Evolutionary conservation across 2,329 filamentous ascomycete species (phyloP), one percentile per base, ranked within the genome.

Genomic region (Ophiobolus disseminans): DNA sequence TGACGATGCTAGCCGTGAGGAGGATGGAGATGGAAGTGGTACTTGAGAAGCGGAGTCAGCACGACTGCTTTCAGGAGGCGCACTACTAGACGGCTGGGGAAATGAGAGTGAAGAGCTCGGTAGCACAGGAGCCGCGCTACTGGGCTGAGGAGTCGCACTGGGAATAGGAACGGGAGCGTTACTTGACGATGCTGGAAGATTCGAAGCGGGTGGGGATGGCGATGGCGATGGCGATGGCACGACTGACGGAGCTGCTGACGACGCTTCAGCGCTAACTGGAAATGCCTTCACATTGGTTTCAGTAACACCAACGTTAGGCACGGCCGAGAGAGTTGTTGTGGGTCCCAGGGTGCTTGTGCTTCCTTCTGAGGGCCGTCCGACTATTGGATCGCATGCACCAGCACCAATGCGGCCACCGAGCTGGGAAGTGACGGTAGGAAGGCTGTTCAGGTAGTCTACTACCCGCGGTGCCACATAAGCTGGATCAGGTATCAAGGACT

Each of bases 361-460:
- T 4, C 7, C 9, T 2, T 41, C 20, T 1, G 21, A 28, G 0
- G 49, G 48, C 11, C 38, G 23, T 3, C 61, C 60, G n/a, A 57
- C 50, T 4, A 70, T 46, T 1, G 69, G 70, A 41, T 73, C 70
- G 38, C 70, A 73, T 8, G 70, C 70, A 3, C 41, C 42, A n/a
- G 48, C 3, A 8, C 60, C 63, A 36, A 73, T 72, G 0, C 58
- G 20, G 2, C 45, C 20, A 3, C 65, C 68, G 6, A 73, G 62
- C 32, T 73, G 70, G 17, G 54, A 53, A 2, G 53, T 36, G 2
- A 73, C 63, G 0, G 66, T 70, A 1, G 65, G 55, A 1, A 67
- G 48, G 3, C 44, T 49, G 14, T 73, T 72, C 3, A 73, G 55
- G 38, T 72, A 72, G 1, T 30, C 23, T 2, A 72, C 62, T 1